Conservation (phyloP, 768 basidiomycete genomes). For the Hortiboletus campestris region DNA sequence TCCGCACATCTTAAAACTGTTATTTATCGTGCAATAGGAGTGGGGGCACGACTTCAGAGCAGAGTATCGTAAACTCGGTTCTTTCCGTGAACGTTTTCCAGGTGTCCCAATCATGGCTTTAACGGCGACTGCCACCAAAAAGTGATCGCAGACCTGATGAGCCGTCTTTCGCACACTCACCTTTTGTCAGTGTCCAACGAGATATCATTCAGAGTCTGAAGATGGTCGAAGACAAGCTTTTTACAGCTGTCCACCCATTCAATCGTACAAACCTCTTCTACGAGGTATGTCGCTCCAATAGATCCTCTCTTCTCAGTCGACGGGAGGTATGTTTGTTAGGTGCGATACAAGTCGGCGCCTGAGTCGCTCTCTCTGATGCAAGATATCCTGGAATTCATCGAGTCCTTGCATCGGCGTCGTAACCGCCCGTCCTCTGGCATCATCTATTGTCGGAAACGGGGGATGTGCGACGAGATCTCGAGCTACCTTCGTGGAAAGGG, state of each 20-base stretch:
- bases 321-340: conserved; percentile 34
- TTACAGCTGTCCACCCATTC: conserved; percentile 72
- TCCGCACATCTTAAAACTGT: neutral
- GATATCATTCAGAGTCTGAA: conserved; percentile 70
- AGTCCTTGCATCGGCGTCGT: conserved; percentile 56
- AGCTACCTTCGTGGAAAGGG: conserved; percentile 64
- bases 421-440: conserved; percentile 66
- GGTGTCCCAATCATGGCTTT: conserved; percentile 84
- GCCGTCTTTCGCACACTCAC: conserved; percentile 2
- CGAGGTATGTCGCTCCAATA: conserved; percentile 46
- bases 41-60: conserved; percentile 83
- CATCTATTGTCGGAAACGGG: conserved; percentile 71
- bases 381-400: conserved; percentile 67
- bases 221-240: conserved; percentile 55
- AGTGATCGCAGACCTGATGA: conserved; percentile 34
- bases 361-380: conserved; percentile 55
- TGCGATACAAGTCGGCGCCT: conserved; percentile 59
- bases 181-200: conserved; percentile 55
- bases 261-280: conserved; percentile 81
- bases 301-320: neutral
- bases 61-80: conserved; percentile 71
- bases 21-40: conserved; percentile 46
- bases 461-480: conserved; percentile 66
- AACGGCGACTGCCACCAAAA: conserved; percentile 77
- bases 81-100: conserved; percentile 63